These are phyloP conservation scores for Gamsiella multidivaricata DNA, from an alignment of 192 early-diverging fungal species.

Conservation along the genomic window DNA sequence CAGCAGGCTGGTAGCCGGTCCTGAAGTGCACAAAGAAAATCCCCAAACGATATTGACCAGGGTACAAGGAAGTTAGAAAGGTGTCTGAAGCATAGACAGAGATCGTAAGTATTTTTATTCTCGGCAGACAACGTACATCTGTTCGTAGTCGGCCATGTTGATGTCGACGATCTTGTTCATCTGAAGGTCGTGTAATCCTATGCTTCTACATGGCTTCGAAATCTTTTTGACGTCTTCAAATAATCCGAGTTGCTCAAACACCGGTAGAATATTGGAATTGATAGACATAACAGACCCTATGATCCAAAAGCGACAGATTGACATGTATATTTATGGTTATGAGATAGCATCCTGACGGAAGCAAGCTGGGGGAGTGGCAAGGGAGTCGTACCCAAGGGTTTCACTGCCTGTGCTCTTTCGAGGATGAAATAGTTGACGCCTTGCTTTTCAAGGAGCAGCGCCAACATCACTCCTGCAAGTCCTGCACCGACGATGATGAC, in stretches of 20 bases:
- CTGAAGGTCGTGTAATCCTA: neutral
- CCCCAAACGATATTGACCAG: too few relatives aligned
- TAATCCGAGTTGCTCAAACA: slow-evolving; percentile 17
- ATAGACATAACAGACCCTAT: slow-evolving; percentile 2
- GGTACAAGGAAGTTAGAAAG: too few relatives aligned
- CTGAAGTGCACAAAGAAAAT: too few relatives aligned
- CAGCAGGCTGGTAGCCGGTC: too few relatives aligned
- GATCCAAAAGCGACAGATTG: neutral
- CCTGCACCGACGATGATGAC: neutral
- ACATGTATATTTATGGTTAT: neutral
- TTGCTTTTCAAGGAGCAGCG: neutral
- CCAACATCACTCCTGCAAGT: neutral
- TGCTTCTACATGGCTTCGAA: neutral
- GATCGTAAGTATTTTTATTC: too few relatives aligned
- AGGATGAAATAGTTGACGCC: neutral
- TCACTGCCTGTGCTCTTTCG: neutral
- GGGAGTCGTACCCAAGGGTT: slow-evolving; percentile 6
- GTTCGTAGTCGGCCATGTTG: neutral
- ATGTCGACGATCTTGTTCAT: neutral
- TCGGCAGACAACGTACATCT: too few relatives aligned
- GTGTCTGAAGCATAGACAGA: too few relatives aligned
- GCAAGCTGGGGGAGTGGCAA: too few relatives aligned
- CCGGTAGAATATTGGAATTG: slow-evolving; percentile 1
- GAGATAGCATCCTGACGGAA: too few relatives aligned
- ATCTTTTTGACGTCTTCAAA: slow-evolving; percentile 6